Conservation (phyloP, 352 stramenopile species). For the Phytophthora pinifolia region DNA sequence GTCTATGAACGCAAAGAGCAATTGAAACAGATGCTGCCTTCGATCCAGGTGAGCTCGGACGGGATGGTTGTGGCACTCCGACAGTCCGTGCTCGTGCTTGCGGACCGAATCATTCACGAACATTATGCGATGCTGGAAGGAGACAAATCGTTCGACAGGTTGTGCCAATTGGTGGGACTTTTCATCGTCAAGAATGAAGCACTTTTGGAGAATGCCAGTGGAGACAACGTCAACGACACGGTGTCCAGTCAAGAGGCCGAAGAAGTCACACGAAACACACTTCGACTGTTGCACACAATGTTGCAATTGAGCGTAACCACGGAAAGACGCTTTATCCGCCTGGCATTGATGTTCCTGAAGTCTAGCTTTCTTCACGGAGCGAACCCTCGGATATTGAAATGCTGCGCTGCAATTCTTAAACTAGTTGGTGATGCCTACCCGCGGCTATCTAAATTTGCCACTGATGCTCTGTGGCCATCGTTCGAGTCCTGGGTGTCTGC, state of each 20-base stretch:
- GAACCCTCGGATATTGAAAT: constrained; percentile 20
- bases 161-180: constrained; percentile 42
- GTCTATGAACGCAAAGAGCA: constrained; percentile 41
- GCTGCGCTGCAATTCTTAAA: constrained; percentile 26
- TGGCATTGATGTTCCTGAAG: constrained; percentile 40
- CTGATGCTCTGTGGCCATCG: constrained; percentile 39
- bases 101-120: constrained; percentile 33
- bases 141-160: constrained; percentile 29
- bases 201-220: constrained; percentile 14
- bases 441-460: constrained; percentile 30
- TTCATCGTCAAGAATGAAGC: constrained; percentile 41
- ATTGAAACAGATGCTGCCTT: constrained; percentile 50
- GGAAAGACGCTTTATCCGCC: constrained; percentile 39
- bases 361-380: constrained; percentile 14
- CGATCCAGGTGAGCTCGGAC: constrained; percentile 47
- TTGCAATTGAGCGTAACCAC: constrained; percentile 23
- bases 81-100: constrained; percentile 34
- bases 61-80: constrained; percentile 35
- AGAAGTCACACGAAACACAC: constrained; percentile 33
- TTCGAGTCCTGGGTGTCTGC: constrained; percentile 31
- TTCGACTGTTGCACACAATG: constrained; percentile 39
- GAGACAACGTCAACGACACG: constrained; percentile 3
- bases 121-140: constrained; percentile 36
- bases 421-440: constrained; percentile 28
- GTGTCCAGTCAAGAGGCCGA: constrained; percentile 26